A percentile compares a stretch with the other conserved stretches of the same genome.
Conservation (phyloP, 1,139 yeast genomes). For the Suhomyces yuchorum region DNA sequence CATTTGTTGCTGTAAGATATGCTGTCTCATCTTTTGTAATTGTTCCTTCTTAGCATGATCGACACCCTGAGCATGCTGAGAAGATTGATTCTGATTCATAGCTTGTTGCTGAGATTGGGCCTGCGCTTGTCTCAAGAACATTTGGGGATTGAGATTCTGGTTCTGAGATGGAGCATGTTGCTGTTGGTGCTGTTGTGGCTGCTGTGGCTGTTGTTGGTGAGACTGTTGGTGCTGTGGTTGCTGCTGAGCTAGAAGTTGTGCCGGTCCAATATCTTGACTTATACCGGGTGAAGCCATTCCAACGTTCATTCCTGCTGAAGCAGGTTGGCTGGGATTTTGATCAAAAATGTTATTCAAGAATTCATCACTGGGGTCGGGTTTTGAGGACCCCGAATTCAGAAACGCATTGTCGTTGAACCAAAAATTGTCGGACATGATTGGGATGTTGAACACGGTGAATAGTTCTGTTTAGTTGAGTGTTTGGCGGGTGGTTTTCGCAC, state of each 20-base stretch:
- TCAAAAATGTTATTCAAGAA: constrained; percentile 43
- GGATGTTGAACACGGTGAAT: constrained; percentile 1
- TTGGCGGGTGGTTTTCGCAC: background rate
- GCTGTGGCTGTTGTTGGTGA: constrained; percentile 7
- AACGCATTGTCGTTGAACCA: constrained; percentile 50
- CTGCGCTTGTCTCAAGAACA: constrained; percentile 25
- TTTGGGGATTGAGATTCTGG: constrained; percentile 27
- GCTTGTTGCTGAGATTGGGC: constrained; percentile 12
- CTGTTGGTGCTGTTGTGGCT: constrained; percentile 3
- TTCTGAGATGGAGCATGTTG: constrained; percentile 1
- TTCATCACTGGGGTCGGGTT: constrained; percentile 29
- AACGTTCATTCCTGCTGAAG: constrained; percentile 11
- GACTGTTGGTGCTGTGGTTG: constrained; percentile 9
- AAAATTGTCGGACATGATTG: constrained; percentile 41
- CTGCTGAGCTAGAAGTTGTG: constrained; percentile 16
- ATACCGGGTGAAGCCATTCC: constrained; percentile 12
- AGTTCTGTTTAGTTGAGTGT: constrained; percentile 1
- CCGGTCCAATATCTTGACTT: constrained; percentile 18
- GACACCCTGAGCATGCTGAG: constrained; percentile 17
- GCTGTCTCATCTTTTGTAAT: constrained; percentile 40
- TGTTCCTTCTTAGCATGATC: constrained; percentile 28
- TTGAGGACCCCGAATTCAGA: constrained; percentile 22
- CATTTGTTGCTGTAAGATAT: constrained; percentile 44
- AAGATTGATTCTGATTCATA: constrained; percentile 15
- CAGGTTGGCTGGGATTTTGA: constrained; percentile 11